phyloP scores from a whole-genome alignment of 257 asterid genomes.

The Fraxinus americana region DNA sequence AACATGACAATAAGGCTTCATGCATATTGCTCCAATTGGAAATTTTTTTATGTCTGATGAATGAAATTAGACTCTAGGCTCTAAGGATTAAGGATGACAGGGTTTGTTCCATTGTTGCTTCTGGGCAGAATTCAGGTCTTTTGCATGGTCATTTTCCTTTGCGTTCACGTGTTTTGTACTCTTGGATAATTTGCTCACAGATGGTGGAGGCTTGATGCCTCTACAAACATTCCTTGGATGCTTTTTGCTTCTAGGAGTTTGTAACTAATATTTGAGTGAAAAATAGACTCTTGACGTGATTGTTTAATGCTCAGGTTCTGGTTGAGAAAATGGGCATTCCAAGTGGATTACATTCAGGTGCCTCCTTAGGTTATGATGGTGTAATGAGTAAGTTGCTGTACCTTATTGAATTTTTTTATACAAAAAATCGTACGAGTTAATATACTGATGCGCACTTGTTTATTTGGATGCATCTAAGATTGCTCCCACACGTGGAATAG shows the following conservation, averaged over 20 bases:
- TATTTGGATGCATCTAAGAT: slow-evolving; percentile 43
- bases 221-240: neutral
- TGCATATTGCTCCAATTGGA: neutral
- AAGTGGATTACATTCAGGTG: slow-evolving; percentile 44
- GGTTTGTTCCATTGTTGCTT: neutral
- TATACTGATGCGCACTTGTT: slow-evolving; percentile 31
- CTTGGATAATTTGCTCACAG: neutral
- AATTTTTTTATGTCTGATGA: no score
- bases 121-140: neutral
- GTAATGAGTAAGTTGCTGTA: slow-evolving; percentile 60
- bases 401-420: slow-evolving; percentile 1
- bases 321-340: slow-evolving; percentile 98
- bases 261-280: slow-evolving; percentile 6
- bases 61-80: neutral
- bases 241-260: neutral
- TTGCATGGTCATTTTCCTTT: neutral
- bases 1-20: neutral
- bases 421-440: neutral
- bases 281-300: slow-evolving; percentile 20
- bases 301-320: slow-evolving; percentile 61
- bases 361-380: slow-evolving; percentile 54
- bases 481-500: slow-evolving; percentile 75
- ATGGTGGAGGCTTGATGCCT: neutral
- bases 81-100: neutral
- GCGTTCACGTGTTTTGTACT: neutral